phyloP scores from a whole-genome alignment of 2,329 filamentous ascomycete genomes.

The Ceratocystis cubensis region DNA sequence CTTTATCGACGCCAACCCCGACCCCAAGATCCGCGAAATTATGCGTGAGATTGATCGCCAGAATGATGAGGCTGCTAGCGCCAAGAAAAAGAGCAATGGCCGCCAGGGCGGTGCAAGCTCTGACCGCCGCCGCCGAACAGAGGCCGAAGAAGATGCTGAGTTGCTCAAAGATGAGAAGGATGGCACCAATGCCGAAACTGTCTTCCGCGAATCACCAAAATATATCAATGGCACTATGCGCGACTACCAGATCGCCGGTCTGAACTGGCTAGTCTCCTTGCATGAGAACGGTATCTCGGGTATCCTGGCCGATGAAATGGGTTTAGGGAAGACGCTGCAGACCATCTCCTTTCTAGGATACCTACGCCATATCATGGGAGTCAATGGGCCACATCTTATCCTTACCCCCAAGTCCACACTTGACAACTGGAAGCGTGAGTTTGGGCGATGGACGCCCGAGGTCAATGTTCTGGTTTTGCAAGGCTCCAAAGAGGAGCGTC shows the following conservation, averaged over 20 bases:
- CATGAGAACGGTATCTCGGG: slow-evolving; percentile 98
- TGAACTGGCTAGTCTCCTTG: slow-evolving; percentile 95
- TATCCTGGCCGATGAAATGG: slow-evolving; percentile 97
- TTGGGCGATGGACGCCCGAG: slow-evolving; percentile 85
- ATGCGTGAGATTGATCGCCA: slow-evolving; percentile 91
- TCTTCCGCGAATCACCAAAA: slow-evolving; percentile 87
- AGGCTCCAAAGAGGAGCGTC: slow-evolving; percentile 86
- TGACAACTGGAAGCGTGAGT: slow-evolving; percentile 97
- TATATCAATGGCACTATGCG: slow-evolving; percentile 84
- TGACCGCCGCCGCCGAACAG: slow-evolving; percentile 72
- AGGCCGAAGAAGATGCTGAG: slow-evolving; percentile 96
- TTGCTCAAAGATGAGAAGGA: slow-evolving; percentile 74
- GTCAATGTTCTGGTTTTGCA: slow-evolving; percentile 89
- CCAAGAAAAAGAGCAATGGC: slow-evolving; percentile 57
- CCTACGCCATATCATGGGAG: slow-evolving; percentile 77
- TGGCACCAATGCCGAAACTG: slow-evolving; percentile 71
- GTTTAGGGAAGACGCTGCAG: slow-evolving; percentile 91
- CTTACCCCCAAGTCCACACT: slow-evolving; percentile 93
- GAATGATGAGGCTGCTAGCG: slow-evolving; percentile 58
- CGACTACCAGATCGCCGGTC: slow-evolving; percentile 87
- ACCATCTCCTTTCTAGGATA: slow-evolving; percentile 96
- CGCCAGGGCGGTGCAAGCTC: slow-evolving; percentile 75
- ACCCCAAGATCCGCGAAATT: slow-evolving; percentile 86
- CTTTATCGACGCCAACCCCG: slow-evolving; percentile 95
- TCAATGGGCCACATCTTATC: slow-evolving; percentile 80